Percentiles rank a stretch among this genome's conserved stretches.
phyloP scores from a whole-genome alignment of 441 rosid genomes.

The Euphorbia schlechtendalii region DNA sequence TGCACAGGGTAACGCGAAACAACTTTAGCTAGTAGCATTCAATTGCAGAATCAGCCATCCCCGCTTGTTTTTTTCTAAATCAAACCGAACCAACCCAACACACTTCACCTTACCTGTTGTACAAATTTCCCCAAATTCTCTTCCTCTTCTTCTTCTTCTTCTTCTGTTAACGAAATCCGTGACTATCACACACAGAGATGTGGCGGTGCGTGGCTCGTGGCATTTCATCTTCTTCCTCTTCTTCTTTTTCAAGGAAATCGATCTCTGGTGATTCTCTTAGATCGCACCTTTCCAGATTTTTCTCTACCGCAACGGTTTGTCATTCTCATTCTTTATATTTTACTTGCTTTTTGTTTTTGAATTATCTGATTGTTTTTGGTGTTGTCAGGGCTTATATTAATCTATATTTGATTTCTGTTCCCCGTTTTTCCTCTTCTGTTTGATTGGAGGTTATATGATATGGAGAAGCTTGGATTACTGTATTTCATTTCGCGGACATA shows the following conservation, averaged over 20 bases:
- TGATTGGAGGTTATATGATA: conserved; percentile 15
- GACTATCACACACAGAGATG: conserved; percentile 34
- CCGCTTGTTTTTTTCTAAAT: background rate
- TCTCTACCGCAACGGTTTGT: conserved; percentile 65
- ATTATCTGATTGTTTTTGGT: background rate
- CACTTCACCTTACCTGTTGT: background rate
- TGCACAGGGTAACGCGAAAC: background rate
- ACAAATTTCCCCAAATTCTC: background rate
- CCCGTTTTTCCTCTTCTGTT: background rate
- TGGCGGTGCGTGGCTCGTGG: conserved; percentile 95
- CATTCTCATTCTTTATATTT: conserved; percentile 12
- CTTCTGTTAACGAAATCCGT: background rate
- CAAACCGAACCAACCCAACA: background rate
- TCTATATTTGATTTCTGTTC: background rate
- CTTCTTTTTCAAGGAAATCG: conserved; percentile 34
- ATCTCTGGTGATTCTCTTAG: conserved; percentile 36
- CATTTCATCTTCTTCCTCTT: conserved; percentile 44
- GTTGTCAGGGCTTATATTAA: background rate
- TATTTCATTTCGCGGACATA: too few relatives aligned
- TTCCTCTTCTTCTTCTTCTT: too few relatives aligned
- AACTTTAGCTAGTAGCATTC: background rate
- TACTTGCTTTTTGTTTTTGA: background rate
- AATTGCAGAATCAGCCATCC: background rate
- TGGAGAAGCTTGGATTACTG: background rate
- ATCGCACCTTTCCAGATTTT: conserved; percentile 64